phyloP scores from a whole-genome alignment of 352 stramenopile genomes.

The Halophytophthora batemanensis region DNA sequence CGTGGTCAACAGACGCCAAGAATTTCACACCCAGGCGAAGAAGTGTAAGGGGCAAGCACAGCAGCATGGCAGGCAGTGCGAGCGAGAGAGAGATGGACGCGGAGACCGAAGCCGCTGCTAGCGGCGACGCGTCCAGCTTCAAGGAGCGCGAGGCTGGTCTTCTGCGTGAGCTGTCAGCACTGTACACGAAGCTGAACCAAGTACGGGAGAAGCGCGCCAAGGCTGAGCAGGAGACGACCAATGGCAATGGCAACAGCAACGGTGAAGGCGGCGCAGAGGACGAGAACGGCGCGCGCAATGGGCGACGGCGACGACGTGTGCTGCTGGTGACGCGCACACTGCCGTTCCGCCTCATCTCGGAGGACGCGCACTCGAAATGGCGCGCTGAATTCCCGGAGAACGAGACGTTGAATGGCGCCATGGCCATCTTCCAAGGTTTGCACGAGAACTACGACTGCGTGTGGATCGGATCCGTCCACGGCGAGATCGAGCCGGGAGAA shows the following conservation, averaged over 20 bases:
- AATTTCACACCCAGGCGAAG: too few species aligned
- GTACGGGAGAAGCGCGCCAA: conserved; percentile 77
- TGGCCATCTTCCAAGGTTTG: conserved; percentile 75
- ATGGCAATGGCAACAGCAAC: conserved; percentile 10
- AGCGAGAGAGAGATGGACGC: neutral
- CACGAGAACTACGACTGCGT: conserved; percentile 83
- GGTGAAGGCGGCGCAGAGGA: conserved; percentile 25
- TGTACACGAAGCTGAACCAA: conserved; percentile 83
- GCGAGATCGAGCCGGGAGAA: conserved; percentile 75
- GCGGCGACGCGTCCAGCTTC: conserved; percentile 26
- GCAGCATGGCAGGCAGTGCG: too few species aligned
- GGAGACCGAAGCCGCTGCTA: neutral
- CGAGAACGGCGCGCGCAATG: conserved; percentile 21
- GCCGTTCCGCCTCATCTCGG: conserved; percentile 74
- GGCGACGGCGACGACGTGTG: conserved; percentile 52
- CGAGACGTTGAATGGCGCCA: conserved; percentile 62
- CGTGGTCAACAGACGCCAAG: too few species aligned
- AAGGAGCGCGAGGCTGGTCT: conserved; percentile 72
- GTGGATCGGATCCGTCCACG: conserved; percentile 81
- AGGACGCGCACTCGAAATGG: conserved; percentile 81
- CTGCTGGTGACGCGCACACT: conserved; percentile 74
- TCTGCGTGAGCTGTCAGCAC: conserved; percentile 60
- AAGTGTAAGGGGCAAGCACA: too few species aligned
- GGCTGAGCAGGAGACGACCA: conserved; percentile 51
- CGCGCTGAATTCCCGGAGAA: conserved; percentile 77